Evolutionary conservation across 2,329 filamentous ascomycete genomes (phyloP).

Genomic region (Paraphaeosphaeria minitans): DNA sequence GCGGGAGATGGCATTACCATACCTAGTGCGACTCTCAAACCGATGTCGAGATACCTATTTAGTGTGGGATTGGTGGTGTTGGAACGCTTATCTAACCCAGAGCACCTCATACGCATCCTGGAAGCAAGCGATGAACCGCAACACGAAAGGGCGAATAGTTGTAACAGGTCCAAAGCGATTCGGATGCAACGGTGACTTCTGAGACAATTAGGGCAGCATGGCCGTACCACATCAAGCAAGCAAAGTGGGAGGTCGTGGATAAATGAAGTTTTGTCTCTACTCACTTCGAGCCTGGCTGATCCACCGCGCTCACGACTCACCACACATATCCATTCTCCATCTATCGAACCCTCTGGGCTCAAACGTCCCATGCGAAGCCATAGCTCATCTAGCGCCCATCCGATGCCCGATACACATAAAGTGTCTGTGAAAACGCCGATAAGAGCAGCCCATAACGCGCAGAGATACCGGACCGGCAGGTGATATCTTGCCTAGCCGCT

Average conservation of each 20-base stretch:
- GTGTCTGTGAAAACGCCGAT: slow-evolving; percentile 7
- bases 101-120: slow-evolving; percentile 3
- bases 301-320: background rate
- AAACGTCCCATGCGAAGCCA: slow-evolving; percentile 10
- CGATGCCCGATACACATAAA: slow-evolving; percentile 1
- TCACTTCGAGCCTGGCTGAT: background rate
- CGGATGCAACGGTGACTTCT: background rate
- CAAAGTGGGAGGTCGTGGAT: background rate
- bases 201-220: background rate
- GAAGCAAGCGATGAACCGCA: background rate
- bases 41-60: slow-evolving; percentile 4
- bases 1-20: background rate
- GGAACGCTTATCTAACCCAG: background rate
- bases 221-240: background rate
- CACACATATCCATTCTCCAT: background rate
- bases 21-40: background rate
- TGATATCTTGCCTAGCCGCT: background rate
- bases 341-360: slow-evolving; percentile 4
- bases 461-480: background rate
- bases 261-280: background rate
- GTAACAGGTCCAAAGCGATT: no score
- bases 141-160: background rate
- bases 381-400: slow-evolving; percentile 10
- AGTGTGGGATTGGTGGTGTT: slow-evolving; percentile 5
- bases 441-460: background rate